Base-by-base conservation (phyloP, 1,284 basidiomycete genomes). In the Fomitiporia mediterranea region DNA sequence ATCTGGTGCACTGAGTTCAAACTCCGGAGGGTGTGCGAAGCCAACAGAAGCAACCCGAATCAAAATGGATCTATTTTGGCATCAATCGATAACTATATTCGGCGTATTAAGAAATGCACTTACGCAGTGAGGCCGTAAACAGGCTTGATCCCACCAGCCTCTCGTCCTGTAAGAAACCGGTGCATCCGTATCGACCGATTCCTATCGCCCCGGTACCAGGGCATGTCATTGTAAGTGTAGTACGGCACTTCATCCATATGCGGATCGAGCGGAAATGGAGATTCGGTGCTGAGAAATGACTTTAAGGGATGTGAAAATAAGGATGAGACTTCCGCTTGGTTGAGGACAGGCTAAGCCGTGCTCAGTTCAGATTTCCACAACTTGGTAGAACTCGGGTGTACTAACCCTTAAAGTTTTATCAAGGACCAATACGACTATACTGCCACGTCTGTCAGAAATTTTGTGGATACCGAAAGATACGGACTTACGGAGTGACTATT, bases 101-200 rank as follows among this genome's bases (percentile, higher is more conserved):
- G 15, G 35, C 17, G 38, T 25, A 51, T n/a, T 49, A 40, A 4
- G 13, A 15, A n/a, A 39, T 25, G 39, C 44, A 77, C 82, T 62
- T 65, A 92, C 89, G 89, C 81, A 48, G 91, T 94, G 13, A 93
- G 70, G 2, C 90, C 91, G 61, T 83, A 91, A 1, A 94, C 82
- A 13, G 91, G 91, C 64, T 91, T 91, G 17, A 90, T 81, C 0
- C 89, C 89, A 15, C 84, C 83, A 3, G 78, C 81, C 68, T 94
- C 91, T 38, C 89, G 72, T 0, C 91, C 91, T 0, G 91, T 94
- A 40, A 92, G 73, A 71, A 94, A 93, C 13, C 77, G 74, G 69
- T 94, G 91, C 64, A 84, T 77, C 21, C 89, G 76, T 11, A 82
- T 50, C 13, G 30, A 43, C 17, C 48, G 39, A 40, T 43, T 53